phyloP scores from a whole-genome alignment of 2,329 filamentous ascomycete species.

The Metarhizium sp. region DNA sequence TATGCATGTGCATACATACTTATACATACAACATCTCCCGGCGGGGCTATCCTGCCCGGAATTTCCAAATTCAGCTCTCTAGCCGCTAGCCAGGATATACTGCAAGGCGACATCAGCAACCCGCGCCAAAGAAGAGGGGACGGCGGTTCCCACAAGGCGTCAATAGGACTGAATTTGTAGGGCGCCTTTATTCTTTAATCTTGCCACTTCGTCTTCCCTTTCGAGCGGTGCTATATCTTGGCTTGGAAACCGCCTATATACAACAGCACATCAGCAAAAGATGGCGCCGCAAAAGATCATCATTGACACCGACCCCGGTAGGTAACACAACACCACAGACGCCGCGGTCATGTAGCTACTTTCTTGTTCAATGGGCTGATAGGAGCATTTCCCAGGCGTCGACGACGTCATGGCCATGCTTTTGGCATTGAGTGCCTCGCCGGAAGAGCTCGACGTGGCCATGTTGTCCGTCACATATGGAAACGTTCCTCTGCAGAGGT shows the following conservation, averaged over 20 bases:
- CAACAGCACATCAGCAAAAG: background rate
- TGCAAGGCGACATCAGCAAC: too few species aligned
- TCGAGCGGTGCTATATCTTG: too few species aligned
- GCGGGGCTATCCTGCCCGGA: background rate
- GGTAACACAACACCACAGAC: conserved; percentile 6
- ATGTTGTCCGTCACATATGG: conserved; percentile 89
- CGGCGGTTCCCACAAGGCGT: too few species aligned
- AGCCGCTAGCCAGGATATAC: too few species aligned
- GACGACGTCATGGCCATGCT: conserved; percentile 89
- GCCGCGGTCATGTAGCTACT: background rate
- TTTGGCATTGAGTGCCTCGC: conserved; percentile 69
- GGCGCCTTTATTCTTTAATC: too few species aligned
- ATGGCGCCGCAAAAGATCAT: conserved; percentile 75
- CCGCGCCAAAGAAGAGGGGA: too few species aligned
- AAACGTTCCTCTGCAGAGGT: conserved; percentile 83
- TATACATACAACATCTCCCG: too few species aligned
- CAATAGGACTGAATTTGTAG: too few species aligned
- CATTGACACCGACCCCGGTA: conserved; percentile 90
- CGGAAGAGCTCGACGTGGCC: conserved; percentile 77
- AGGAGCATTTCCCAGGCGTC: conserved; percentile 44
- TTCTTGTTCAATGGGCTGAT: background rate
- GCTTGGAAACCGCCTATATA: too few species aligned
- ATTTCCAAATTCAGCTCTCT: background rate
- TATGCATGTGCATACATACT: too few species aligned
- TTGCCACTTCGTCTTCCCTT: too few species aligned